Percentiles rank a stretch among this genome's conserved stretches.
Conservation (phyloP, 805 yeast species). For the Zygosaccharomyces lentus region DNA sequence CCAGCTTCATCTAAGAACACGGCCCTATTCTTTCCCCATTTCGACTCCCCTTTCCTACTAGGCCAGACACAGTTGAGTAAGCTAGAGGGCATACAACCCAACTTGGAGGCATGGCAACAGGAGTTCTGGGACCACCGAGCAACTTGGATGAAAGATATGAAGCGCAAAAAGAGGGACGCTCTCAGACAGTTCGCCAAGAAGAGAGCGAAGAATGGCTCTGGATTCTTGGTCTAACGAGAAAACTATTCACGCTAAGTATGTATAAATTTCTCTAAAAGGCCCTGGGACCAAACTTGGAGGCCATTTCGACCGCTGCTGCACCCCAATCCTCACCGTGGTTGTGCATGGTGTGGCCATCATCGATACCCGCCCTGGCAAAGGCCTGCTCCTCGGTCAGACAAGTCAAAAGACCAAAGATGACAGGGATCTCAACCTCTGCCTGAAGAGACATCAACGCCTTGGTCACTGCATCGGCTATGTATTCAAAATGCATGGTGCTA, state of each 20-base stretch:
- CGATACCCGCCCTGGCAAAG: constrained; percentile 84
- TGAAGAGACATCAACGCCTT: constrained; percentile 81
- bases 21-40: constrained; percentile 72
- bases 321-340: constrained; percentile 99
- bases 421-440: constrained; percentile 64
- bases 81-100: constrained; percentile 32
- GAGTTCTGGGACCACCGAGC: constrained; percentile 85
- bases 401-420: constrained; percentile 90
- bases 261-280: constrained; percentile 12
- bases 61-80: constrained; percentile 79
- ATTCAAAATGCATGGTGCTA: constrained; percentile 96
- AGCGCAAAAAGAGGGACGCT: constrained; percentile 71
- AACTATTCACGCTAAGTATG: background rate
- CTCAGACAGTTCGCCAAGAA: constrained; percentile 51
- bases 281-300: constrained; percentile 39
- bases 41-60: constrained; percentile 77
- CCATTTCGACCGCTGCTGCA: constrained; percentile 98
- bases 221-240: constrained; percentile 6
- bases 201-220: constrained; percentile 21
- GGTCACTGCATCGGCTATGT: constrained; percentile 87
- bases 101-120: constrained; percentile 53
- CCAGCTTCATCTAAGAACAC: constrained; percentile 29
- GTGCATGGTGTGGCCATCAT: constrained; percentile 59
- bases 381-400: constrained; percentile 95
- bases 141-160: constrained; percentile 69